Base-by-base conservation (phyloP, 331 rosid genomes). In the Telfairia occidentalis region DNA sequence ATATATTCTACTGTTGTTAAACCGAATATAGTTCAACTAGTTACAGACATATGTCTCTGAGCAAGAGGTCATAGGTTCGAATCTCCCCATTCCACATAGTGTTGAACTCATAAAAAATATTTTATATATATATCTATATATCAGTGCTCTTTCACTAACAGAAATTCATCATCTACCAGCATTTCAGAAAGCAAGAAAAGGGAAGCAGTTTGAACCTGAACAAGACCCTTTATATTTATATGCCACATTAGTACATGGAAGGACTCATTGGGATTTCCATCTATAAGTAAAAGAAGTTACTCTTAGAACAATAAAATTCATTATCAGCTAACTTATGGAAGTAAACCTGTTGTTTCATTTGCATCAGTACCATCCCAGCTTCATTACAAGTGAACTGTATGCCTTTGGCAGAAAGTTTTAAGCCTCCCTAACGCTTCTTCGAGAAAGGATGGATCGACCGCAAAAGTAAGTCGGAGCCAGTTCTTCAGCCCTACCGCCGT, bases 391-490 rank as follows among this genome's bases (percentile, higher is more conserved):
- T 13, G 2, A 26, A 26, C 4, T 26, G 88, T 86, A 81, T 92
- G 94, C 85, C 94, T 84, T 79, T 78, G 85, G 29, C 43, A 88
- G 82, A 92, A 92, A 4, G 80, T 78, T 71, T 85, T 84, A 23
- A 83, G 81, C 83, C 99, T 95, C 42, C 76, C 81, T 48, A 95
- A 79, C 7, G 88, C 97, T 72, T 95, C 97, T 79, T 79, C 86
- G 1, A 95, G 84, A 42, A 89, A 83, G 11, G 92, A 79, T 52
- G 93, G 96, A 81, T 91, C 98, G 9, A 78, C 96, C 1, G 97
- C 97, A 12, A 95, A 95, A 42, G 97, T 90, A 30, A 91, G 72
- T 5, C 98, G 95, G 42, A 95, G 78, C 96, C 98, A 95, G 76
- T 89, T 87, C 75, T 85, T 84, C 35, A 95, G 83, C 42, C 98